phyloP scores from a whole-genome alignment of 2,329 filamentous ascomycete genomes.

The Karstenula rhodostoma region DNA sequence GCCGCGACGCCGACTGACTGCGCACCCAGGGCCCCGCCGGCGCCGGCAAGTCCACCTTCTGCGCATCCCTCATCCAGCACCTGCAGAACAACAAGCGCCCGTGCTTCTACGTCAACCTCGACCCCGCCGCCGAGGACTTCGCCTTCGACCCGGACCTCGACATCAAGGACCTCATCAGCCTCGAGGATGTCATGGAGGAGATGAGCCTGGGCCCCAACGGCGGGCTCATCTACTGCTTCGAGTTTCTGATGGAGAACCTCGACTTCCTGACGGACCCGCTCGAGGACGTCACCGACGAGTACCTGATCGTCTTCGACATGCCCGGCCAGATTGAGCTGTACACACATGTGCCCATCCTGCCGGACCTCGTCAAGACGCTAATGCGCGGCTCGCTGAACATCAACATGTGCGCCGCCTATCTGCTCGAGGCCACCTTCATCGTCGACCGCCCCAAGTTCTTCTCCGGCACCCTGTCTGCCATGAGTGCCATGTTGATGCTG shows the following conservation, averaged over 20 bases:
- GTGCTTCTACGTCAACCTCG: constrained; percentile 97
- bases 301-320: constrained; percentile 98
- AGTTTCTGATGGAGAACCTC: constrained; percentile 92
- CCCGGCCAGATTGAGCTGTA: constrained; percentile 98
- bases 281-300: constrained; percentile 88
- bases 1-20: constrained; percentile 1
- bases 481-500: constrained; percentile 99
- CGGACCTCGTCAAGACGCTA: constrained; percentile 81
- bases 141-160: constrained; percentile 91
- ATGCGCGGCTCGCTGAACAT: constrained; percentile 86
- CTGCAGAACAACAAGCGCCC: constrained; percentile 90
- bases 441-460: constrained; percentile 98
- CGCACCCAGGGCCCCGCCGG: constrained; percentile 76
- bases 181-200: constrained; percentile 97
- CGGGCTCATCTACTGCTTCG: constrained; percentile 94
- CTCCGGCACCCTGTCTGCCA: constrained; percentile 90
- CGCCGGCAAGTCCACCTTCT: constrained; percentile 97
- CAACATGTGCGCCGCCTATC: constrained; percentile 89
- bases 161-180: constrained; percentile 92
- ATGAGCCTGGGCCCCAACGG: constrained; percentile 90
- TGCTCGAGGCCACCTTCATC: constrained; percentile 95
- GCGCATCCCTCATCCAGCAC: constrained; percentile 90
- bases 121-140: constrained; percentile 93
- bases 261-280: constrained; percentile 89
- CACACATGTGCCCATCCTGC: constrained; percentile 93